Evolutionary conservation across 108 stramenopile species (phyloP).

Genomic region (Halocafeteria seosinensis): DNA sequence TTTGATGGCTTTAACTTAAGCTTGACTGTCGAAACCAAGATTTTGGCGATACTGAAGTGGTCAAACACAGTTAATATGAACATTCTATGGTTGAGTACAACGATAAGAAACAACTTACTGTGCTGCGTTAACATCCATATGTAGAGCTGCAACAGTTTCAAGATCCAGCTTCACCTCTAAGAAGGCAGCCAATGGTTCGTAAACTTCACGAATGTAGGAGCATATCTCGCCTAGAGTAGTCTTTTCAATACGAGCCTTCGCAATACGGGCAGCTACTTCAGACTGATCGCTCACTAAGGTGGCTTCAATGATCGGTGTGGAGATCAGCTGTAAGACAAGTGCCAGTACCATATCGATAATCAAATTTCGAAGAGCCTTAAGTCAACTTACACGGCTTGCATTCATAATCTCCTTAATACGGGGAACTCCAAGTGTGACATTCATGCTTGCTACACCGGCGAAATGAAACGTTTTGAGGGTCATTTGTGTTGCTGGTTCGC

Average conservation of each 20-base stretch:
- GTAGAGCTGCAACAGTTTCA: constrained; percentile 63
- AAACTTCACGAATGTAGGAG: constrained; percentile 80
- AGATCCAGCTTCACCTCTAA: constrained; percentile 76
- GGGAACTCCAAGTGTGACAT: constrained; percentile 95
- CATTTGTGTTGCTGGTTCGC: constrained; percentile 95
- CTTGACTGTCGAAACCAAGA: constrained; percentile 47
- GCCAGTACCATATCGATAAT: too few relatives aligned
- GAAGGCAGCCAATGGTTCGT: constrained; percentile 48
- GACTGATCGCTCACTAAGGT: constrained; percentile 62
- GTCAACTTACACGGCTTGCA: too few relatives aligned
- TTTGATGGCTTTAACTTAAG: constrained; percentile 4
- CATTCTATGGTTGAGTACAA: too few relatives aligned
- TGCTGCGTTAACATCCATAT: constrained; percentile 77
- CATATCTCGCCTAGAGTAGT: constrained; percentile 82
- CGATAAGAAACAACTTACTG: too few relatives aligned
- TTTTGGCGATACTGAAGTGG: constrained; percentile 45
- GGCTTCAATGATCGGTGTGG: constrained; percentile 98
- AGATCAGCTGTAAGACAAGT: constrained; percentile 82
- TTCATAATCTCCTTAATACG: constrained; percentile 97
- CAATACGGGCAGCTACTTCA: constrained; percentile 69
- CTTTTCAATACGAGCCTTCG: constrained; percentile 88
- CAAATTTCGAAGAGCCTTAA: too few relatives aligned
- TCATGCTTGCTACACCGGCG: constrained; percentile 96
- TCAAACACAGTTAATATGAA: too few relatives aligned
- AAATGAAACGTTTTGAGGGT: constrained; percentile 96